phyloP scores from a whole-genome alignment of 2,329 filamentous ascomycete species.

The Gliomastix tumulicola region DNA sequence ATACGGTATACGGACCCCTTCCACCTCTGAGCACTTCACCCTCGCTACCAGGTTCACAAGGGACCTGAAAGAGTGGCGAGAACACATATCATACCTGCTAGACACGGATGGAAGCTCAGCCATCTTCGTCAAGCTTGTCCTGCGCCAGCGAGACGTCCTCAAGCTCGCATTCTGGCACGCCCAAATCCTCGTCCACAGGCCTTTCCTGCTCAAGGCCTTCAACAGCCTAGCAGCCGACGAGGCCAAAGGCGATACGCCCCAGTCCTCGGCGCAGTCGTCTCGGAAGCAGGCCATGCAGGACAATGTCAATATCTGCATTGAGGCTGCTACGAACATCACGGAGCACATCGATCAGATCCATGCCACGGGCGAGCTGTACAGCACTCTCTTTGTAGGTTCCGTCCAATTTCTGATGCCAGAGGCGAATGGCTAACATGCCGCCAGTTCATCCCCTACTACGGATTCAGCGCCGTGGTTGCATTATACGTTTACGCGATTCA shows the following conservation, averaged over 20 bases:
- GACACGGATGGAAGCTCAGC: slow-evolving; percentile 23
- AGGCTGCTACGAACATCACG: slow-evolving; percentile 29
- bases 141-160: slow-evolving; percentile 30
- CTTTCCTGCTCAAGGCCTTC: slow-evolving; percentile 27
- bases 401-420: too few species aligned
- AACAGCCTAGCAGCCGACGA: slow-evolving; percentile 3
- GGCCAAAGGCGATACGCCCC: background rate
- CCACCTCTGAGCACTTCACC: slow-evolving; percentile 13
- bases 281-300: slow-evolving; percentile 4
- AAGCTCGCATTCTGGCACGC: slow-evolving; percentile 35
- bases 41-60: slow-evolving; percentile 18
- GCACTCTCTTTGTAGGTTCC: background rate
- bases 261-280: too few species aligned
- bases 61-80: slow-evolving; percentile 24
- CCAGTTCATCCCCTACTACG: slow-evolving; percentile 32
- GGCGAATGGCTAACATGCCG: background rate
- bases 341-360: slow-evolving; percentile 29
- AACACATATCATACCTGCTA: slow-evolving; percentile 23
- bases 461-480: slow-evolving; percentile 34
- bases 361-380: slow-evolving; percentile 24
- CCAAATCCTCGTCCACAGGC: slow-evolving; percentile 29
- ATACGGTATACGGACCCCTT: slow-evolving; percentile 23
- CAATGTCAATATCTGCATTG: slow-evolving; percentile 19
- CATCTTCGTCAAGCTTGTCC: slow-evolving; percentile 27
- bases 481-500: slow-evolving; percentile 37